Evolutionary conservation across 1,284 basidiomycete genomes (phyloP).

Genomic region (Pyrrhoderma noxium): DNA sequence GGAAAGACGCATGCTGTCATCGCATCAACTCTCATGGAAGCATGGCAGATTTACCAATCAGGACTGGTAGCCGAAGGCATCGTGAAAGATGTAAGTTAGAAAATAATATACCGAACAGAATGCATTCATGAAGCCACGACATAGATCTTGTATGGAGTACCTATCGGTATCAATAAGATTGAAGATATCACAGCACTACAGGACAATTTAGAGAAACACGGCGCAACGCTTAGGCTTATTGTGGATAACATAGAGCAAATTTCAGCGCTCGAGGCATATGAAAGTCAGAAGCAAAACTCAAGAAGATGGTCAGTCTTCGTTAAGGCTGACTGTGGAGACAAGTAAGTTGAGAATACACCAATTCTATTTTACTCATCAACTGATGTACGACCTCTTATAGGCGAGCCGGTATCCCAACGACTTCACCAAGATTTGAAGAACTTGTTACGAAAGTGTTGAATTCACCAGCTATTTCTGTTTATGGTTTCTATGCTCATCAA

Average conservation of each 20-base stretch:
- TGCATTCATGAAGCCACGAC: not conserved
- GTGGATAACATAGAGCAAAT: constrained; percentile 75
- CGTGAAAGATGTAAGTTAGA: constrained; percentile 59
- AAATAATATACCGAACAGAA: not conserved
- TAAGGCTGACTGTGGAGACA: constrained; percentile 74
- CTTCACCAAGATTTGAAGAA: constrained; percentile 45
- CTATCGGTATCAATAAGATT: constrained; percentile 64
- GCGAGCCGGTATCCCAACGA: constrained; percentile 70
- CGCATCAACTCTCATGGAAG: constrained; percentile 77
- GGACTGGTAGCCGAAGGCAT: constrained; percentile 69
- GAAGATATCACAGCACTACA: constrained; percentile 59
- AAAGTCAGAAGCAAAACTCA: constrained; percentile 32
- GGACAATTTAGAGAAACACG: constrained; percentile 44
- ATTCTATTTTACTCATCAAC: constrained; percentile 9
- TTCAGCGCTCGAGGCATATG: constrained; percentile 52
- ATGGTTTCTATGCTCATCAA: constrained; percentile 81
- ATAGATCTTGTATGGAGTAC: constrained; percentile 77
- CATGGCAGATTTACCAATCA: constrained; percentile 62
- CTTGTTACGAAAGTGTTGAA: constrained; percentile 47
- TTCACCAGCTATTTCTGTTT: constrained; percentile 54
- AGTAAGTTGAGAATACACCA: constrained; percentile 40
- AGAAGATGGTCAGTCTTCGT: constrained; percentile 70
- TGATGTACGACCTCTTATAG: constrained; percentile 31
- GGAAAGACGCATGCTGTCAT: constrained; percentile 55
- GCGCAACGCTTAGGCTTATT: constrained; percentile 57